Base-by-base conservation (phyloP, 2,329 filamentous ascomycete species). In the Colletotrichum coccodes region DNA sequence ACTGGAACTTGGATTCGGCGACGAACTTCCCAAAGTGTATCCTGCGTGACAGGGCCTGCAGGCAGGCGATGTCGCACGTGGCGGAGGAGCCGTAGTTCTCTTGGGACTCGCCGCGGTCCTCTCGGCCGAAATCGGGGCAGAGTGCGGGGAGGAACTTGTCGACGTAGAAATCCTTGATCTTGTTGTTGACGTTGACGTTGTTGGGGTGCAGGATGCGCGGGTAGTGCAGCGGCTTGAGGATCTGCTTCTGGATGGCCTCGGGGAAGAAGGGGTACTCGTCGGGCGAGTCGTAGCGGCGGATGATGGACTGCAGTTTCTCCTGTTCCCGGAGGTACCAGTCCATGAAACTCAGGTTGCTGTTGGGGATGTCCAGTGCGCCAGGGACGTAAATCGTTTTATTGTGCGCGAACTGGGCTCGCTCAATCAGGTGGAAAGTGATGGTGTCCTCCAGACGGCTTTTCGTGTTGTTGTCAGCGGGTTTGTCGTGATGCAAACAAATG, bases 11-110 rank as follows among this genome's bases (percentile, higher is more conserved):
- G 68, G 92, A 91, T 86, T 99, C 96, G 49, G 96, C 96, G 9
- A 99, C 96, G 76, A 98, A 98, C 83, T 98, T 99, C 74, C 96
- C 96, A 83, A 97, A 99, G 81, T 99, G 96, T 74, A 99, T 96
- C 63, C 96, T 87, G 47, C 95, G 88, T 44, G 94, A 97, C 53
- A 99, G 83, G 4, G 96, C 93, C 84, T 99, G 96, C 72, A 99
- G 85, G 75, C 93, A 95, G 60, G 89, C 87, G 70, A 99, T 96
- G 81, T 99, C 96, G 78, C 92, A 94, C 1, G 94, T 97, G 2
- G 94, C 95, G 1, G 95, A 88, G 6, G 93, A 97, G 18, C 96
- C 96, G 83, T 98, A 99, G 83, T 99, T 98, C 82, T 98, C 96
- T 79, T 94, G 91, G 16, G 89, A 89, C 79, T 97, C 95, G 56